phyloP scores from a whole-genome alignment of 1,139 yeast species.

The Geotrichum klebahnii region DNA sequence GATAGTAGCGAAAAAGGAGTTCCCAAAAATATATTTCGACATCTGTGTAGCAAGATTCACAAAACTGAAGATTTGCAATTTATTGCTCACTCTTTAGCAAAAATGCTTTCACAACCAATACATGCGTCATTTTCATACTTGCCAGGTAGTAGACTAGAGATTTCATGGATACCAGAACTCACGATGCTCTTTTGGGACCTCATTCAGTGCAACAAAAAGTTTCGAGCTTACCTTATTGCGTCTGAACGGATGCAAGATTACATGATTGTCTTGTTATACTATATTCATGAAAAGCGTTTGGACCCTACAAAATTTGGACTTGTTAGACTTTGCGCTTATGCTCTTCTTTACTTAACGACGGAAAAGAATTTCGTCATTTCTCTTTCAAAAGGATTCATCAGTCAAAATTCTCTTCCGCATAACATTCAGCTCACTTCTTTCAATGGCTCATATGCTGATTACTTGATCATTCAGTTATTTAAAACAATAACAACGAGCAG shows the following conservation, averaged over 20 bases:
- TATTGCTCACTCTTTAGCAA: constrained; percentile 41
- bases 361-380: constrained; percentile 39
- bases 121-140: constrained; percentile 35
- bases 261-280: constrained; percentile 52
- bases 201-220: constrained; percentile 58
- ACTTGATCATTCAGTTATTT: constrained; percentile 33
- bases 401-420: constrained; percentile 33
- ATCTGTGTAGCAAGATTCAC: constrained; percentile 39
- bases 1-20: constrained; percentile 9
- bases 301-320: constrained; percentile 46
- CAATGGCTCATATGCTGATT: constrained; percentile 38
- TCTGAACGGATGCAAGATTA: constrained; percentile 52
- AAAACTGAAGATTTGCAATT: constrained; percentile 45
- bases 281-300: constrained; percentile 50
- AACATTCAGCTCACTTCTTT: constrained; percentile 32
- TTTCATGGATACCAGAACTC: constrained; percentile 45
- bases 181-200: constrained; percentile 71
- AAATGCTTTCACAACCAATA: constrained; percentile 36
- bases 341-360: constrained; percentile 58
- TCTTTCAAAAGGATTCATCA: constrained; percentile 30
- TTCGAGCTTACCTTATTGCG: constrained; percentile 47
- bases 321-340: constrained; percentile 57
- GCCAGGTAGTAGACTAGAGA: constrained; percentile 36
- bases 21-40: constrained; percentile 35
- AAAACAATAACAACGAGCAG: constrained; percentile 28